phyloP scores from a whole-genome alignment of 805 yeast species.

The Candida ipomoeae region DNA sequence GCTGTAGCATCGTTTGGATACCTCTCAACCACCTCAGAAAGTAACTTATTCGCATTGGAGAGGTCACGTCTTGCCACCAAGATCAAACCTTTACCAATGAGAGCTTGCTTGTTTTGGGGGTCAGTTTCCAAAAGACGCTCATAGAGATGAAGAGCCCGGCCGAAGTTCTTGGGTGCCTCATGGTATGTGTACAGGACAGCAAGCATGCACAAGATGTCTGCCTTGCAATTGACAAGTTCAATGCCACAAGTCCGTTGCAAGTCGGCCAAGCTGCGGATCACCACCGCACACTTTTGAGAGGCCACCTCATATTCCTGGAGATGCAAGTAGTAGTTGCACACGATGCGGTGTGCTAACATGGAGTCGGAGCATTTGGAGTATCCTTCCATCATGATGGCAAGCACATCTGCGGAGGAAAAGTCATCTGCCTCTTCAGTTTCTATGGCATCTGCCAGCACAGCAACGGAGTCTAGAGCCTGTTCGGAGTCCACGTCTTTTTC shows the following conservation, averaged over 20 bases:
- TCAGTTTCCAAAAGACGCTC: conserved; percentile 49
- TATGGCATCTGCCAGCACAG: conserved; percentile 2
- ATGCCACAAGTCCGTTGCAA: conserved; percentile 45
- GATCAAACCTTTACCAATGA: conserved; percentile 79
- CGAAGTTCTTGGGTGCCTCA: conserved; percentile 87
- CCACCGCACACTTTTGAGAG: conserved; percentile 54
- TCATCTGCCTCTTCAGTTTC: conserved; percentile 9
- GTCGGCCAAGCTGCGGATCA: conserved; percentile 52
- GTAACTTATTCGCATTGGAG: conserved; percentile 48
- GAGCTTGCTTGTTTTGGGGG: conserved; percentile 50
- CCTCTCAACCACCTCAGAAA: conserved; percentile 47
- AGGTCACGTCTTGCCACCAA: conserved; percentile 61
- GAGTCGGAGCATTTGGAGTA: conserved; percentile 38
- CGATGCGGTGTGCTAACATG: conserved; percentile 61
- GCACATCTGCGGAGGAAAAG: conserved; percentile 47
- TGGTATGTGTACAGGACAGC: conserved; percentile 78
- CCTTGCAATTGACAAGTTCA: conserved; percentile 47
- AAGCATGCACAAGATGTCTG: conserved; percentile 57
- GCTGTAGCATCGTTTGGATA: conserved; percentile 57
- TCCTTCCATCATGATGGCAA: conserved; percentile 50
- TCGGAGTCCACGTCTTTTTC: conserved; percentile 5
- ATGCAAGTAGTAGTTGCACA: conserved; percentile 56
- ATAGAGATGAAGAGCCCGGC: conserved; percentile 68
- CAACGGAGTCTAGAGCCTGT: conserved; percentile 11
- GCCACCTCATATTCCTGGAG: conserved; percentile 62